These are phyloP conservation scores for Cladosporium sp. DNA, from an alignment of 2,329 filamentous ascomycete genomes.

Conservation along the genomic window DNA sequence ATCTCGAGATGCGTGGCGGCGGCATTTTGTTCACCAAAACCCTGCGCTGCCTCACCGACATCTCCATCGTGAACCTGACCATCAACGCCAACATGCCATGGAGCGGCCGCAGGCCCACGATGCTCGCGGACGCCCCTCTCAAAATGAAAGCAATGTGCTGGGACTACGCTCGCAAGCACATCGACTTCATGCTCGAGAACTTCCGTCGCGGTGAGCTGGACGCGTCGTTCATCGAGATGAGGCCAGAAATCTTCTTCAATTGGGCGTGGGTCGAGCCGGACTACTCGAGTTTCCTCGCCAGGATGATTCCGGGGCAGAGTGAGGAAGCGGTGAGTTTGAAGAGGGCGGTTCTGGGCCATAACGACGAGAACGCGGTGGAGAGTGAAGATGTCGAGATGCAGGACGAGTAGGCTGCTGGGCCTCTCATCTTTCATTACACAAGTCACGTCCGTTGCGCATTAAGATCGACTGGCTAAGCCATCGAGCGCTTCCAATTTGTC, in stretches of 20 bases:
- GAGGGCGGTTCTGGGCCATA: too few species aligned
- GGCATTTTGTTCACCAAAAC: background rate
- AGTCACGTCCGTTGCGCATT: too few species aligned
- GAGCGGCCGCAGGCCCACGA: background rate
- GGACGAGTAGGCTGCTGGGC: too few species aligned
- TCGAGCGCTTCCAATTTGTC: too few species aligned
- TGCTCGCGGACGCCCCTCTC: too few species aligned
- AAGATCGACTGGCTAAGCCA: too few species aligned
- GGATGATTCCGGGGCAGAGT: too few species aligned
- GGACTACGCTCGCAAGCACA: background rate
- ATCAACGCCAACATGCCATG: background rate
- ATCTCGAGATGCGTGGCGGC: background rate
- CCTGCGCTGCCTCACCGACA: background rate
- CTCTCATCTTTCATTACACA: too few species aligned
- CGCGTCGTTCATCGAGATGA: background rate
- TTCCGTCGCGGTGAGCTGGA: background rate
- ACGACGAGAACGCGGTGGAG: too few species aligned
- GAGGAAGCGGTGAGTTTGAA: too few species aligned
- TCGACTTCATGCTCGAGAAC: background rate
- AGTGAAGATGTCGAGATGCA: too few species aligned
- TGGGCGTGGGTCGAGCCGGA: background rate
- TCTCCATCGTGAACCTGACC: background rate
- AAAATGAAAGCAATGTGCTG: background rate
- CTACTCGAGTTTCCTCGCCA: background rate
- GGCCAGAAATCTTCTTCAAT: background rate